Evolutionary conservation across 192 early-diverging fungal genomes (phyloP).

Genomic region (Dissophora ornata): DNA sequence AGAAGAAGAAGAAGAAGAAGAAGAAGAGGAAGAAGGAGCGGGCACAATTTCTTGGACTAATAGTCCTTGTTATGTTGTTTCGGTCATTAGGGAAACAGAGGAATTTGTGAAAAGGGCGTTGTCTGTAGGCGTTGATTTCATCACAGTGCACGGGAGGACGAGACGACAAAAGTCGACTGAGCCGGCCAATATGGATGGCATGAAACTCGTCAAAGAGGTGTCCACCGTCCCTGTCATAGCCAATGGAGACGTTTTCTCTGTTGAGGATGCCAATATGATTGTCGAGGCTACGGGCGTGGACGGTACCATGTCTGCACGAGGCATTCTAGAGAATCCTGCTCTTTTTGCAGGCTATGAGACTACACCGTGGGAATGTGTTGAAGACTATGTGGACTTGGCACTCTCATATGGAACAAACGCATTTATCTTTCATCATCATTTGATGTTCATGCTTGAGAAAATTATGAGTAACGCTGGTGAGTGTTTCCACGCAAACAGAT

Average conservation of each 20-base stretch:
- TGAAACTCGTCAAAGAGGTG: conserved; percentile 84
- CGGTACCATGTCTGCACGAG: conserved; percentile 94
- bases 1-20: too few relatives aligned
- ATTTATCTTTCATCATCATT: conserved; percentile 93
- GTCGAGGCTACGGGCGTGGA: conserved; percentile 82
- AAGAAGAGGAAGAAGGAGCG: too few relatives aligned
- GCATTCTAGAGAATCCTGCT: conserved; percentile 92
- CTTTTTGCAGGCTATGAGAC: conserved; percentile 84
- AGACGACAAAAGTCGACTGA: conserved; percentile 83
- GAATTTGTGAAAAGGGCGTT: conserved; percentile 89
- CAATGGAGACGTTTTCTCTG: conserved; percentile 87
- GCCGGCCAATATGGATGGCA: conserved; percentile 82
- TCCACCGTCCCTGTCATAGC: conserved; percentile 85
- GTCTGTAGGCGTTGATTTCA: conserved; percentile 87
- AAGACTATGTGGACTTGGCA: conserved; percentile 75
- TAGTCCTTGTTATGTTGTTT: too few relatives aligned
- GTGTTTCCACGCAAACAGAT: conserved; percentile 10
- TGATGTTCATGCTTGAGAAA: conserved; percentile 95
- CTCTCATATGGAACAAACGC: conserved; percentile 84
- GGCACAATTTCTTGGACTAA: too few relatives aligned
- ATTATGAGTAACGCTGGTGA: conserved; percentile 75
- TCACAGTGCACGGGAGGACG: conserved; percentile 92
- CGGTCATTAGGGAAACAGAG: conserved; percentile 71
- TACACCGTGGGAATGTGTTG: conserved; percentile 86
- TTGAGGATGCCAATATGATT: conserved; percentile 79